Evolutionary conservation across 2,329 filamentous ascomycete species (phyloP), one percentile per base, ranked within the genome.

Genomic region (Ilyonectria robusta): DNA sequence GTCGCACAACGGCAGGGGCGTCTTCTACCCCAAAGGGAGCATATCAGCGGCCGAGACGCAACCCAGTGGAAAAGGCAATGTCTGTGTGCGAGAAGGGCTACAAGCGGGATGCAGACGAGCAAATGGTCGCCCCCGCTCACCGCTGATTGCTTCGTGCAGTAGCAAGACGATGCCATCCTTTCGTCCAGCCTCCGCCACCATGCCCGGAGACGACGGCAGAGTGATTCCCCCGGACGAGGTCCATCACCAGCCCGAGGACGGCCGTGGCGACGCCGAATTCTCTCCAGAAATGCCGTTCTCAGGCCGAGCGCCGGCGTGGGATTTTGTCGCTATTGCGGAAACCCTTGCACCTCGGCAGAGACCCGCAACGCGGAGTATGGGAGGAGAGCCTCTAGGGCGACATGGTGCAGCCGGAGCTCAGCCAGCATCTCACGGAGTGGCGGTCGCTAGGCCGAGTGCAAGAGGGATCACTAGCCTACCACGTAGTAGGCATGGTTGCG

Each of bases 381-480:
- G 44, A 60, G 35, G 51, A 66, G 53, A 53, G 59, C 57, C 65
- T 58, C 59, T 54, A 42, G 35, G 29, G 50, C 61, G 48, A 65
- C 54, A 57, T 31, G 46, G 63, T 62, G 64, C 35, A 51, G 67
- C 61, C 67, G 63, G 66, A 63, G 69, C 67, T 67, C 58, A 69
- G 68, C 66, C 58, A 50, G 54, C 59, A 60, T 64, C 54, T 64
- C 50, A 57, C 63, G 62, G 59, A 69, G 61, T 62, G 62, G 46
- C 70, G 66, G 53, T 74, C 59, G 62, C 69, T 68, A 63, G 40
- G 40, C 40, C 40, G 62, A 55, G 48, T 44, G 63, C 40, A 42
- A 42, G 40, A 42, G 37, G 37, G 13, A 40, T 68, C 68, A 66
- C 57, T 65, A 61, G 57, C 35, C 46, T 44, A 13, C 37, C n/a